Conservation (phyloP, 2,329 filamentous ascomycete species). For the Macrophomina pseudophaseolina region DNA sequence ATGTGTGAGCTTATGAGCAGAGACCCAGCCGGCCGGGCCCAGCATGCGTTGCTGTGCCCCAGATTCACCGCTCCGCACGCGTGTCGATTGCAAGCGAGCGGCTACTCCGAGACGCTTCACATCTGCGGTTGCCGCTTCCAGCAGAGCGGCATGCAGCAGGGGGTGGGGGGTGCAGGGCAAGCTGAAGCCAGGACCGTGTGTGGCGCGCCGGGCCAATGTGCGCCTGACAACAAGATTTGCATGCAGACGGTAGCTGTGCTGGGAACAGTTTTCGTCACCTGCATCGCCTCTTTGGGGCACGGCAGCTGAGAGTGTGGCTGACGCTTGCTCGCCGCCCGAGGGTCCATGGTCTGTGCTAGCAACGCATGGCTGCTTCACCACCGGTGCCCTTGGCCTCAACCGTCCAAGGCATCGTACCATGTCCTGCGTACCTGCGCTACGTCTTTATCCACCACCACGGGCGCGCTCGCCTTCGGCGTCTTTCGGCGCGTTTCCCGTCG, state of each 20-base stretch:
- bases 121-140: conserved; percentile 2
- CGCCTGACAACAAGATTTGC: conserved; percentile 5
- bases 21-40: neutral
- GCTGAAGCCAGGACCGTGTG: conserved; percentile 4
- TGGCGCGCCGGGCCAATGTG: conserved; percentile 15
- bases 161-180: conserved; percentile 2
- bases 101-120: conserved; percentile 18
- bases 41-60: neutral
- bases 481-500: conserved; percentile 15
- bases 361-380: neutral
- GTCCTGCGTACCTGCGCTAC: neutral
- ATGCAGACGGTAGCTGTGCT: neutral
- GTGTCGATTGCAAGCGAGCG: conserved; percentile 16
- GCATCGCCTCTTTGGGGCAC: conserved; percentile 1
- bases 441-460: neutral
- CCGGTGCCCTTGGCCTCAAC: neutral
- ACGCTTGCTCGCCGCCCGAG: neutral
- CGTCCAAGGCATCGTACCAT: neutral
- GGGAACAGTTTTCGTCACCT: conserved; percentile 2
- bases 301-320: conserved; percentile 8
- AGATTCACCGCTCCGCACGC: conserved; percentile 8
- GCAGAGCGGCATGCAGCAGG: neutral
- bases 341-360: neutral
- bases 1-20: neutral
- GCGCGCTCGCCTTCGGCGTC: conserved; percentile 1